A percentile compares a stretch with the other conserved stretches of the same genome.
Evolutionary conservation across 2,329 filamentous ascomycete genomes (phyloP).

Genomic region (Pseudogymnoascus verrucosus): DNA sequence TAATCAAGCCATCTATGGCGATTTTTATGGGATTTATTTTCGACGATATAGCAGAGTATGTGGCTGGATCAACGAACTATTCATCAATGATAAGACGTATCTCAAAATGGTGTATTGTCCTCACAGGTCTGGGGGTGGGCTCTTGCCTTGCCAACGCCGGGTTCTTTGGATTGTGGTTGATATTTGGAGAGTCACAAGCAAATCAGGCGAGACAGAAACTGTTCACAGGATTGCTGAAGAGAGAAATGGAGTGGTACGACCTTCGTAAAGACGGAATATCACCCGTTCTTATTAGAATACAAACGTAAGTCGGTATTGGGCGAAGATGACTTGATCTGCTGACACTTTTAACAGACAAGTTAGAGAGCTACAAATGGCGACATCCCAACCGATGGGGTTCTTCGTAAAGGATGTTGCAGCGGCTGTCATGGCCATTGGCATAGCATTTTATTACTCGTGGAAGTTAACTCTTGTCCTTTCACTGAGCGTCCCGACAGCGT

Average conservation of each 20-base stretch:
- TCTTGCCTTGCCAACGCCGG: constrained; percentile 60
- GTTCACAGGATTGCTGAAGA: constrained; percentile 61
- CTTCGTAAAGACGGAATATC: constrained; percentile 60
- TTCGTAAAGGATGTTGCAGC: constrained; percentile 57
- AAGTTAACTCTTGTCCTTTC: constrained; percentile 74
- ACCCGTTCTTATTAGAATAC: constrained; percentile 61
- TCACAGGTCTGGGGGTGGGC: constrained; percentile 54
- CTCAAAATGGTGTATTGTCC: constrained; percentile 50
- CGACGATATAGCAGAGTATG: constrained; percentile 59
- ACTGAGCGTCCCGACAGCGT: constrained; percentile 61
- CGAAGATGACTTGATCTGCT: constrained; percentile 8
- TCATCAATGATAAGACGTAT: constrained; percentile 47
- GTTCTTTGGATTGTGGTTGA: constrained; percentile 64
- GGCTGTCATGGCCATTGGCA: constrained; percentile 53
- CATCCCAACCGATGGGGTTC: constrained; percentile 71
- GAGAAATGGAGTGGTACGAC: constrained; percentile 79
- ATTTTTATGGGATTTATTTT: constrained; percentile 71
- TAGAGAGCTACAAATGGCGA: constrained; percentile 70
- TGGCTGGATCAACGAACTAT: constrained; percentile 42
- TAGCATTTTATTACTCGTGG: constrained; percentile 78
- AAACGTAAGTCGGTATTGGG: constrained; percentile 51
- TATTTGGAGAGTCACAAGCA: constrained; percentile 76
- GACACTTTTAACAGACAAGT: constrained; percentile 53
- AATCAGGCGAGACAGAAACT: constrained; percentile 53
- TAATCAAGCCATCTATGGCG: constrained; percentile 56